phyloP scores from a whole-genome alignment of 306 rosid genomes.

The Rosa lucieae region DNA sequence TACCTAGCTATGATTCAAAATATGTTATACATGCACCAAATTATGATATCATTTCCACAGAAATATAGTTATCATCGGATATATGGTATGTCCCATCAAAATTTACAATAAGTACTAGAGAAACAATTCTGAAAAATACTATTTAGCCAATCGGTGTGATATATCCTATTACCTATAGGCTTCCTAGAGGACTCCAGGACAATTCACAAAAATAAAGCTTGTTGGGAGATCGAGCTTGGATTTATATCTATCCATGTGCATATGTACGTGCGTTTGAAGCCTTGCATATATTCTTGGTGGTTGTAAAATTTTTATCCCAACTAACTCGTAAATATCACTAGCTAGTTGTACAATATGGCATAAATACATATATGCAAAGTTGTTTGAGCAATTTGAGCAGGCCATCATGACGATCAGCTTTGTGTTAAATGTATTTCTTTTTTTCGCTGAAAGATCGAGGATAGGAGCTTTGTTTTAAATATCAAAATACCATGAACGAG shows the following conservation, averaged over 20 bases:
- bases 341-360: not conserved
- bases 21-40: not conserved
- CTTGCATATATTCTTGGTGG: not conserved
- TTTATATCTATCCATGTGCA: not conserved
- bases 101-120: not conserved
- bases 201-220: not conserved
- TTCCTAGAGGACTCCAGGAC: conserved; percentile 7
- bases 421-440: not conserved
- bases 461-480: not conserved
- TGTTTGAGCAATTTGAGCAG: not conserved
- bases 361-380: not conserved
- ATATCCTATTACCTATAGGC: conserved; percentile 8
- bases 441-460: not conserved
- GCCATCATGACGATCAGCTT: not conserved
- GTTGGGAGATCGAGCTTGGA: not conserved
- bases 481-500: not conserved
- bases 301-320: not conserved
- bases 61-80: not conserved
- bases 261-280: not conserved
- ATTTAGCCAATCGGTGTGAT: not conserved
- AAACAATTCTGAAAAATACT: not conserved
- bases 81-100: conserved; percentile 5
- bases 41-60: not conserved
- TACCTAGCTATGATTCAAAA: not conserved
- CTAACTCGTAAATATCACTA: not conserved